Evolutionary conservation across 208 protist species (phyloP), one percentile per base, ranked within the genome.

Genomic region (Strigomonas galati): DNA sequence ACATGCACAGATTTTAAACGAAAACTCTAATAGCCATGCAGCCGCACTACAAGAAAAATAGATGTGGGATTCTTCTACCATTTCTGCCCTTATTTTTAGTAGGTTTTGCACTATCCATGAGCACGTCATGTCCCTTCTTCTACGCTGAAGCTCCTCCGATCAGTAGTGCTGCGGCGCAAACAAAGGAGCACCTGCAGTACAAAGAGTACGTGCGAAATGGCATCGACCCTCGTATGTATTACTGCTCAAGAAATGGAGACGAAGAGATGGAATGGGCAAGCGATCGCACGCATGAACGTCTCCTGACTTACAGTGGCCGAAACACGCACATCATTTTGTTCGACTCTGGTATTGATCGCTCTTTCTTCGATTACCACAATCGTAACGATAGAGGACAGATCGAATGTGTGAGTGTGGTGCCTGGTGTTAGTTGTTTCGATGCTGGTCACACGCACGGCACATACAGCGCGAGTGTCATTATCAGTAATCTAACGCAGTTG

Each of bases 361-460:
- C 3, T 46, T 46, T 46, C 40, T 19, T 46, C 14, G 40, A 46
- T 1, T 46, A 19, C 14, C 40, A 46, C 40, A 9, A 46, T 9
- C 1, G 10, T 4, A 46, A 46, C 40, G 40, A 19, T n/a, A 19
- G 9, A 3, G 40, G 10, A 19, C 12, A 4, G 3, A 19, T 46
- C 5, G 31, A 28, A 44, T 93, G 87, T 54, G 68, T 69, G 0
- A 91, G 84, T 67, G 70, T 91, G 49, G 80, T 94, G 40, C 84
- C 84, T 10, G 69, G 66, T 6, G 65, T 86, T 1, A 49, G 56
- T 23, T 94, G 87, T 53, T 66, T 62, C 23, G 89, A 95, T 24
- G 84, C 88, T 32, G 68, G 72, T 0, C 72, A 98, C 40, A 95
- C 94, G 9, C 98, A 99, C 72, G 98, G 98, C 24, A 99, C 97